phyloP scores from a whole-genome alignment of 2,329 filamentous ascomycete species.

The Dactylonectria estremocensis region DNA sequence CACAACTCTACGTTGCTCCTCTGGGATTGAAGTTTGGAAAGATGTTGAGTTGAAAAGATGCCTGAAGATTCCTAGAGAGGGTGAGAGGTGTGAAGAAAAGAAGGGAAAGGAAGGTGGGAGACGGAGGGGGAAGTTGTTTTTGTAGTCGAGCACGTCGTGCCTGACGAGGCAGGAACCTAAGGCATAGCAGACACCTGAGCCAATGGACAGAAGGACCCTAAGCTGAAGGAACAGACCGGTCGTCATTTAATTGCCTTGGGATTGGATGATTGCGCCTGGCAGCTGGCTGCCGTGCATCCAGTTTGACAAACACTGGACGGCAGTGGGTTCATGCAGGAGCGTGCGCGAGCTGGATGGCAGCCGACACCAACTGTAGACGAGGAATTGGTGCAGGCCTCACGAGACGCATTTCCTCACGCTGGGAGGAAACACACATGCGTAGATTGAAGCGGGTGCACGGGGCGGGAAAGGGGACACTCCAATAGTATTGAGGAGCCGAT shows the following conservation, averaged over 20 bases:
- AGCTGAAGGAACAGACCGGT: background rate
- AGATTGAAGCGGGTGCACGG: background rate
- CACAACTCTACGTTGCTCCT: conserved; percentile 37
- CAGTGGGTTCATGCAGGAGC: background rate
- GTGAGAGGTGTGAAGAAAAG: conserved; percentile 21
- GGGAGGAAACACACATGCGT: background rate
- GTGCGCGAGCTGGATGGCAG: background rate
- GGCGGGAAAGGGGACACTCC: background rate
- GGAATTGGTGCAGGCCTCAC: background rate
- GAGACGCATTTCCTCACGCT: conserved; percentile 1
- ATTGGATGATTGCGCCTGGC: background rate
- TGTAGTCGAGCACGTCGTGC: background rate
- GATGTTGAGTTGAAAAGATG: conserved; percentile 8
- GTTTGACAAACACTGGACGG: background rate
- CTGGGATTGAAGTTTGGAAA: conserved; percentile 19
- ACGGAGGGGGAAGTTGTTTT: conserved; percentile 4
- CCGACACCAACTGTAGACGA: background rate
- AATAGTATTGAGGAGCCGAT: background rate
- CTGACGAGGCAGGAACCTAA: conserved; percentile 9
- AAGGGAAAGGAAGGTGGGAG: conserved; percentile 10
- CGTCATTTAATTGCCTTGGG: background rate
- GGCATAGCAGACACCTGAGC: background rate
- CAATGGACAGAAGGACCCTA: background rate
- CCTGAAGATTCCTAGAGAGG: conserved; percentile 9
- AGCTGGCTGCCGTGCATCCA: background rate